Conservation (phyloP, 2,329 filamentous ascomycete genomes). For the Thielaviopsis cerberus region DNA sequence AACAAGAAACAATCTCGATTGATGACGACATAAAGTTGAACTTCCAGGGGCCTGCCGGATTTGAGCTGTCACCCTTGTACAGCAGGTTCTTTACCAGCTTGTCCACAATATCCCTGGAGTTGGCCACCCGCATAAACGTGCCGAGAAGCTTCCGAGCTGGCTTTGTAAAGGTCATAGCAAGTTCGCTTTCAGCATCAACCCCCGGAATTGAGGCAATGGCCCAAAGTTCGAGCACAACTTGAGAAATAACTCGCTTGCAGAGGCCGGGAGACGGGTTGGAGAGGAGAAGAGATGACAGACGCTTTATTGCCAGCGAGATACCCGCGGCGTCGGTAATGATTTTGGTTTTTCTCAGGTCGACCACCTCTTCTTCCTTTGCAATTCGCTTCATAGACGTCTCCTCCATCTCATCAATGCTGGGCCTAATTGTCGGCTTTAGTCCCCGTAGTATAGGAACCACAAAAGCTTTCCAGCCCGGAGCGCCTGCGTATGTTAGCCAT, state of each 20-base stretch:
- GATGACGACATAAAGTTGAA: slow-evolving; percentile 24
- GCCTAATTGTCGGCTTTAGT: slow-evolving; percentile 27
- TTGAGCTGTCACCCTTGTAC: slow-evolving; percentile 29
- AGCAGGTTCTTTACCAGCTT: slow-evolving; percentile 35
- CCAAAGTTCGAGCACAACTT: slow-evolving; percentile 45
- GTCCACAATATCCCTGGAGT: slow-evolving; percentile 29
- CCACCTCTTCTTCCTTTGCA: slow-evolving; percentile 21
- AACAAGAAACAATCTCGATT: slow-evolving; percentile 30
- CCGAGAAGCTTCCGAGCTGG: slow-evolving; percentile 33
- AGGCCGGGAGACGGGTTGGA: slow-evolving; percentile 51
- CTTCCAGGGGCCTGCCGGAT: slow-evolving; percentile 27
- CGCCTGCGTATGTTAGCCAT: slow-evolving; percentile 19
- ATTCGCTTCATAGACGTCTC: slow-evolving; percentile 6
- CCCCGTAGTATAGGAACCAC: slow-evolving; percentile 36
- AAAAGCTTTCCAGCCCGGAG: slow-evolving; percentile 43
- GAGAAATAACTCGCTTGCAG: slow-evolving; percentile 39
- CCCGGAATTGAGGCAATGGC: slow-evolving; percentile 27
- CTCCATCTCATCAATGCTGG: not conserved
- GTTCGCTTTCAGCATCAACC: slow-evolving; percentile 21
- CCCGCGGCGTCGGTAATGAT: slow-evolving; percentile 29
- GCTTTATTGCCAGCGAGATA: slow-evolving; percentile 32
- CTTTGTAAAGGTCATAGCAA: slow-evolving; percentile 23
- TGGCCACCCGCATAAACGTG: slow-evolving; percentile 38
- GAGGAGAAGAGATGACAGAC: slow-evolving; percentile 36
- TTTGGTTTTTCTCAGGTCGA: slow-evolving; percentile 26